Evolutionary conservation across 1,284 basidiomycete species (phyloP).

Genomic region (Ganoderma sp.): DNA sequence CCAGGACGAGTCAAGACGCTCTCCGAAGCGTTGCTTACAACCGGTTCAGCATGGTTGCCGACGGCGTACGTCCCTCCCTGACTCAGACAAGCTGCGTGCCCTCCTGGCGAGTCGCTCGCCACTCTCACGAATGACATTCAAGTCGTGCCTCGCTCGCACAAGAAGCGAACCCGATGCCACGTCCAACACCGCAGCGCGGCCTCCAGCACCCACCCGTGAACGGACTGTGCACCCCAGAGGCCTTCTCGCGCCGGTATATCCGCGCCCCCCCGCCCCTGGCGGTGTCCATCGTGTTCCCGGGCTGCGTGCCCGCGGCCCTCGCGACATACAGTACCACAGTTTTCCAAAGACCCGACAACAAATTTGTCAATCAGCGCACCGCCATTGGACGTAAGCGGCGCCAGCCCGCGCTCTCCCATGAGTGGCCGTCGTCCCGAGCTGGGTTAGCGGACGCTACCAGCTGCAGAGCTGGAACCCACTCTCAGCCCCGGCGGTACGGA

Average conservation of each 20-base stretch:
- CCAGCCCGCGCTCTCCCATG: not conserved
- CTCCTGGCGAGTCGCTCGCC: not conserved
- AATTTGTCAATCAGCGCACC: constrained; percentile 9
- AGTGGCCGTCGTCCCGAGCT: not conserved
- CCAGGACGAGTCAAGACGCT: not conserved
- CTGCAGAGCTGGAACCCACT: not conserved
- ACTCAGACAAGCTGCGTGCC: not conserved
- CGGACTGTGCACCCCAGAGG: not conserved
- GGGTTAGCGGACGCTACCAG: not conserved
- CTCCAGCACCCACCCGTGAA: not conserved
- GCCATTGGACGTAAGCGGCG: constrained; percentile 3
- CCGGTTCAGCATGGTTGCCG: not conserved
- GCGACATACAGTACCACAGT: not conserved
- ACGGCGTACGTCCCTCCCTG: not conserved
- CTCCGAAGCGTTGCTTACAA: not conserved
- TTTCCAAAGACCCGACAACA: constrained; percentile 7
- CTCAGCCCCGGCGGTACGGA: not conserved
- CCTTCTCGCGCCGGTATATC: not conserved
- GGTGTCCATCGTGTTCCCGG: not conserved
- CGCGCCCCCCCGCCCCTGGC: not conserved
- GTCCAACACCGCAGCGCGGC: not conserved
- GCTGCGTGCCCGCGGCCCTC: not conserved
- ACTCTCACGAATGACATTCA: not conserved
- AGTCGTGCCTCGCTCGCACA: not conserved
- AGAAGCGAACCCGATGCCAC: not conserved